Evolutionary conservation across 768 basidiomycete genomes (phyloP).

Genomic region (Lentinula sp.): DNA sequence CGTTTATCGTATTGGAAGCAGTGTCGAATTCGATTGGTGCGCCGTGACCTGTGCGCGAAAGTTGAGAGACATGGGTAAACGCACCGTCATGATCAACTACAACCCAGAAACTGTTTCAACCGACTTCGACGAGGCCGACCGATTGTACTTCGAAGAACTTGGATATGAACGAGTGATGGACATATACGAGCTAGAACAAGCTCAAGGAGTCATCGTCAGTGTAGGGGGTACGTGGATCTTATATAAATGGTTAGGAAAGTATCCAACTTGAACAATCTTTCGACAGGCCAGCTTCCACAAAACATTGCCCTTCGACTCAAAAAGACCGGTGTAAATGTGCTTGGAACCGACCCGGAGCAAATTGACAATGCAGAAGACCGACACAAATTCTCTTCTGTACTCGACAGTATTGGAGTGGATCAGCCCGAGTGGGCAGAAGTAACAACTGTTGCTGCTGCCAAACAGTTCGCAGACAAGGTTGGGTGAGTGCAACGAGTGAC

Average conservation of each 20-base stretch:
- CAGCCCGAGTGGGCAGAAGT: slow-evolving; percentile 97
- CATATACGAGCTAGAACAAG: slow-evolving; percentile 93
- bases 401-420: slow-evolving; percentile 92
- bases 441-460: slow-evolving; percentile 82
- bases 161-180: slow-evolving; percentile 99
- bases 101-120: slow-evolving; percentile 99
- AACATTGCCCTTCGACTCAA: slow-evolving; percentile 97
- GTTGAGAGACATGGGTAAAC: slow-evolving; percentile 86
- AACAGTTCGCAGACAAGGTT: slow-evolving; percentile 84
- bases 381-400: slow-evolving; percentile 97
- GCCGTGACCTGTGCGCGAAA: slow-evolving; percentile 97
- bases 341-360: slow-evolving; percentile 91
- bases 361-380: slow-evolving; percentile 98
- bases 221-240: slow-evolving; percentile 71
- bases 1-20: slow-evolving; percentile 97
- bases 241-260: background rate
- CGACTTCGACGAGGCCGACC: slow-evolving; percentile 99
- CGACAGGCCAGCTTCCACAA: slow-evolving; percentile 88
- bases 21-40: slow-evolving; percentile 99
- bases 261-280: slow-evolving; percentile 1
- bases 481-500: slow-evolving; percentile 37
- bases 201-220: slow-evolving; percentile 91
- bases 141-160: slow-evolving; percentile 97
- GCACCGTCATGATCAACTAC: slow-evolving; percentile 99
- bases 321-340: slow-evolving; percentile 82